Base-by-base conservation (phyloP, 345 rosid species). In the Corchorus olitorius region DNA sequence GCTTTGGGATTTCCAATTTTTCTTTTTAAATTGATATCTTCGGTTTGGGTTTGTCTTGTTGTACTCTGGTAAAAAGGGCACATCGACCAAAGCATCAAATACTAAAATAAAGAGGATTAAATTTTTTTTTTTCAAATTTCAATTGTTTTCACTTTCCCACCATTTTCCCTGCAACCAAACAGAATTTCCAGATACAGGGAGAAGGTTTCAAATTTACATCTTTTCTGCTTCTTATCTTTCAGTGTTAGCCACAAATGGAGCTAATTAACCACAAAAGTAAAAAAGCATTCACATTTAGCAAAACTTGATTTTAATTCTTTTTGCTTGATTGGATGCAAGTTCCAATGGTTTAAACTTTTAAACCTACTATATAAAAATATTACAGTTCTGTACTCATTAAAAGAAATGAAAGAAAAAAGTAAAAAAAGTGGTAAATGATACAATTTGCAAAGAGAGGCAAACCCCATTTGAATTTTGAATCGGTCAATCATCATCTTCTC, bases 401-500 rank as follows among this genome's bases (percentile, higher is more conserved):
- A 37, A 10, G 8, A 12, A 56, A 59, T 37, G 13, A 3, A 65
- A 62, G 27, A 14, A 17, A 58, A 53, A 35, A 15, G 4, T 9
- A 20, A 61, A 16, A 34, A 55, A 71, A 49, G 22, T 60, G 72
- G 76, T 65, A 52, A 73, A 79, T 72, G 37, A 65, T 72, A 64
- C 55, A 77, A 37, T 33, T 72, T 41, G 19, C 37, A 46, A 15
- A 76, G 45, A 76, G 73, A 35, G 19, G 61, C 48, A 79, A 45
- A 59, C 19, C 22, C 73, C 56, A 56, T 12, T 8, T 48, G 63
- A 11, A 11, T 70, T 41, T 43, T 35, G 27, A 27, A 27, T 27
- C 27, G 27, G 27, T 75, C 78, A 73, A 61, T 77, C 83, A 64
- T 82, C 84, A 17, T 75, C 75, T 1, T 64, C 73, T 14, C 64